These are phyloP conservation scores for Chlorella sp. DNA, from an alignment of 139 green algal species.

Conservation along the genomic window DNA sequence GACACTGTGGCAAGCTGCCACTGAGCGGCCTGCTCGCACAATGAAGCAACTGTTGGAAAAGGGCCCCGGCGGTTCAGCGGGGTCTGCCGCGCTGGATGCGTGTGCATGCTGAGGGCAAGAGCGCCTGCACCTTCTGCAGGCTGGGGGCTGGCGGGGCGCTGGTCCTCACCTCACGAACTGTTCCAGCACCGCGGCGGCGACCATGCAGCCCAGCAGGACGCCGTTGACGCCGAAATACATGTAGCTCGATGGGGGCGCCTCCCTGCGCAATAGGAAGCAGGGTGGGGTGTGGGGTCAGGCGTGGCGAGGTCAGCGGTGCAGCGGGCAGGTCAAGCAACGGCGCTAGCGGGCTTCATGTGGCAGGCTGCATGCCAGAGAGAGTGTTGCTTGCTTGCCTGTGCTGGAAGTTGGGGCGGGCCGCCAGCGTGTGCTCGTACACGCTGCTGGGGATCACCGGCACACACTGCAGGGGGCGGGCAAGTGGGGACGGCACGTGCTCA, in stretches of 20 bases:
- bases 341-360: not conserved
- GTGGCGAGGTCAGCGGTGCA: not conserved
- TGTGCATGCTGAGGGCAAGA: no score
- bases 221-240: constrained; percentile 5
- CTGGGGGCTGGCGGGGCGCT: no score
- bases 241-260: not conserved
- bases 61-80: no score
- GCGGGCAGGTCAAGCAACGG: not conserved
- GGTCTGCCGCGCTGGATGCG: no score
- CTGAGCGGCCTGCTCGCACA: no score
- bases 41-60: no score
- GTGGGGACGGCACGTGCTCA: no score
- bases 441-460: not conserved
- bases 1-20: no score
- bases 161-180: no score
- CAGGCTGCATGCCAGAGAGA: not conserved
- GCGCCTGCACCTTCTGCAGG: no score
- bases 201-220: not conserved
- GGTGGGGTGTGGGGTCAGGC: not conserved
- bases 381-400: not conserved
- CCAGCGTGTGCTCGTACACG: constrained; percentile 22
- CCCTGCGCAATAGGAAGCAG: not conserved
- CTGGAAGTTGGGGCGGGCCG: constrained; percentile 16
- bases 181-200: not conserved
- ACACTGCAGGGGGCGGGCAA: no score